These are phyloP conservation scores for Colletotrichum tropicale DNA, from an alignment of 2,329 filamentous ascomycete species.

Conservation along the genomic window DNA sequence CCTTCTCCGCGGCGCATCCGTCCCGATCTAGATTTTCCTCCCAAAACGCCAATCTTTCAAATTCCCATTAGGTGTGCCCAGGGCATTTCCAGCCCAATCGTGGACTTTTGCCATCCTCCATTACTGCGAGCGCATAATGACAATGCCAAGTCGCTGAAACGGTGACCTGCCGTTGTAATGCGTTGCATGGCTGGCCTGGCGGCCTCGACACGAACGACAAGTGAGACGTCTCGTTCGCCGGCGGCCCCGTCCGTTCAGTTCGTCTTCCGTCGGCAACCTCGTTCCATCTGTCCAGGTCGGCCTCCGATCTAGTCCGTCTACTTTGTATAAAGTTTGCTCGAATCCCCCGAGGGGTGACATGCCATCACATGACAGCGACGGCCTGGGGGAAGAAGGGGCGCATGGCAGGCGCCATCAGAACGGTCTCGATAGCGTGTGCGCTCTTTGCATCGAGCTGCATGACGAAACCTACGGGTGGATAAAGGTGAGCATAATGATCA, in stretches of 20 bases:
- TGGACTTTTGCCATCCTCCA: not conserved
- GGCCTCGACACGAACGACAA: not conserved
- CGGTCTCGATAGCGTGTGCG: conserved; percentile 1
- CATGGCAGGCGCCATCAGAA: not conserved
- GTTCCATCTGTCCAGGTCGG: rapidly evolving
- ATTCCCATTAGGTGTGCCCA: not conserved
- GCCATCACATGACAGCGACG: conserved; percentile 2
- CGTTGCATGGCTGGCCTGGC: not conserved
- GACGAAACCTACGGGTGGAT: not conserved
- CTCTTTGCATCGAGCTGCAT: conserved; percentile 13
- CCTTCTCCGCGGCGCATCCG: not conserved
- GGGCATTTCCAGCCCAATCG: not conserved
- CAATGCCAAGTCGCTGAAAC: not conserved
- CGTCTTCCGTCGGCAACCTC: not conserved
- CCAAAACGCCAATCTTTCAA: not conserved
- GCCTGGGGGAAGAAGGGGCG: not conserved
- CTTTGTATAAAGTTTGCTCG: not conserved
- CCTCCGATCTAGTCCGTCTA: not conserved
- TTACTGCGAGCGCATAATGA: not conserved
- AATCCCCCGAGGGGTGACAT: not conserved
- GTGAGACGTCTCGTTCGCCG: not conserved
- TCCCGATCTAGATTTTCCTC: not conserved
- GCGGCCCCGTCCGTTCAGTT: not conserved
- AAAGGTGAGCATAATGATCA: not conserved
- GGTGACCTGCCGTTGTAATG: not conserved